Base-by-base conservation (phyloP, 495 filamentous ascomycete genomes). In the Lepidopterella palustris region DNA sequence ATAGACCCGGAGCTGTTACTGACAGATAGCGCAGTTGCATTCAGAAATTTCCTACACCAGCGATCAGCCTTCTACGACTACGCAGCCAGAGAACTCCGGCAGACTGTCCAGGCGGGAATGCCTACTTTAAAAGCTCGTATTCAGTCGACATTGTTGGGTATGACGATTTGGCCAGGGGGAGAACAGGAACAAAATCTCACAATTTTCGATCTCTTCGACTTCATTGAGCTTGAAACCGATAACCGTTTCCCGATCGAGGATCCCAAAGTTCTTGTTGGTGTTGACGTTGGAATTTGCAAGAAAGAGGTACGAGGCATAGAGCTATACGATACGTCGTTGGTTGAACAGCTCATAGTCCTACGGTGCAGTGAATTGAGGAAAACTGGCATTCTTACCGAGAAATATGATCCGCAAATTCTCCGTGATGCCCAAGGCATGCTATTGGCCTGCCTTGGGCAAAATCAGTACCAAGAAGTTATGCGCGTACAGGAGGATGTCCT, bases 121-220 rank as follows among this genome's bases (percentile, higher is more conserved):
- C 87, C 89, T 1, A 86, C 88, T 1, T 78, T 91, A 40, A 88
- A 89, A 67, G 78, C 86, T 45, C 79, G 83, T n/a, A 84, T 93
- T 3, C 82, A 95, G 39, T 85, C 88, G 18, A 85, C 88, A 0
- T 75, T 97, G 31, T 80, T 89, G 21, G 95, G 95, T 24, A 83
- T 80, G 58, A 87, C 90, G 5, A 77, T 77, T 4, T 57, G 81
- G 25, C 82, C 87, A 0, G 80, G 80, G 29, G 82, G 84, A 8
- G 80, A 86, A 40, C 75, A 80, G n/a, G 65, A 84, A 26, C 67
- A 73, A 13, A 87, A 88, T 48, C 80, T 84, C 3, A 87, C 85
- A 5, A 80, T 97, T 13, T 95, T 97, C 71, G 95, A 97, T 62
- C 81, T 97, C 21, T 90, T 96, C 57, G 95, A 97, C 73, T 96